These are phyloP conservation scores for Dalbergia cochinchinensis DNA, from an alignment of 306 rosid species.

Conservation along the genomic window DNA sequence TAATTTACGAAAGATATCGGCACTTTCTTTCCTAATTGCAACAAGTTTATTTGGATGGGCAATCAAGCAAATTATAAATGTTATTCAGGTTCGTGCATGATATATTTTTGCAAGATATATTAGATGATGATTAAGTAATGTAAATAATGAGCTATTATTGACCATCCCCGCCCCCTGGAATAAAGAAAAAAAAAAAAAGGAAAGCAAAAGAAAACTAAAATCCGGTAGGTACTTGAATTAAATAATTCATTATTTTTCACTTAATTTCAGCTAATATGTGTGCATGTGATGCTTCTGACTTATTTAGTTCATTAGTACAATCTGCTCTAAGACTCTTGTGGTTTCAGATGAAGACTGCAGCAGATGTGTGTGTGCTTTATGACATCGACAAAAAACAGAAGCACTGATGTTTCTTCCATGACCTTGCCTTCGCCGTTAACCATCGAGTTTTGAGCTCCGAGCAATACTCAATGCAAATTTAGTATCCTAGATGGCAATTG, in stretches of 20 bases:
- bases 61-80: slow-evolving; percentile 83
- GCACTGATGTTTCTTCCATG: slow-evolving; percentile 52
- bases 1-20: slow-evolving; percentile 57
- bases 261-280: background rate
- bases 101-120: slow-evolving; percentile 24
- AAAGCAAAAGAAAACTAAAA: background rate
- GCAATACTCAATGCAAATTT: slow-evolving; percentile 19
- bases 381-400: slow-evolving; percentile 75
- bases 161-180: slow-evolving; percentile 20
- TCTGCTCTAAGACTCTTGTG: slow-evolving; percentile 22
- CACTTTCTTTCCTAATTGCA: slow-evolving; percentile 63
- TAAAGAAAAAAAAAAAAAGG: background rate
- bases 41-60: slow-evolving; percentile 89
- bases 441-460: slow-evolving; percentile 21
- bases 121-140: slow-evolving; percentile 11
- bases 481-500: slow-evolving; percentile 34
- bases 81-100: slow-evolving; percentile 77
- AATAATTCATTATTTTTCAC: slow-evolving; percentile 23
- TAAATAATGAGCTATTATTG: slow-evolving; percentile 12
- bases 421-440: background rate
- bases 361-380: slow-evolving; percentile 76
- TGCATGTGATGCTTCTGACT: slow-evolving; percentile 1
- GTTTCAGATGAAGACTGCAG: slow-evolving; percentile 89
- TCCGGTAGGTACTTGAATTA: slow-evolving; percentile 21
- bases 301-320: slow-evolving; percentile 6